A percentile compares a stretch with the other conserved stretches of the same genome.
Evolutionary conservation across 495 filamentous ascomycete species (phyloP).

Genomic region (Cudoniella acicularis): DNA sequence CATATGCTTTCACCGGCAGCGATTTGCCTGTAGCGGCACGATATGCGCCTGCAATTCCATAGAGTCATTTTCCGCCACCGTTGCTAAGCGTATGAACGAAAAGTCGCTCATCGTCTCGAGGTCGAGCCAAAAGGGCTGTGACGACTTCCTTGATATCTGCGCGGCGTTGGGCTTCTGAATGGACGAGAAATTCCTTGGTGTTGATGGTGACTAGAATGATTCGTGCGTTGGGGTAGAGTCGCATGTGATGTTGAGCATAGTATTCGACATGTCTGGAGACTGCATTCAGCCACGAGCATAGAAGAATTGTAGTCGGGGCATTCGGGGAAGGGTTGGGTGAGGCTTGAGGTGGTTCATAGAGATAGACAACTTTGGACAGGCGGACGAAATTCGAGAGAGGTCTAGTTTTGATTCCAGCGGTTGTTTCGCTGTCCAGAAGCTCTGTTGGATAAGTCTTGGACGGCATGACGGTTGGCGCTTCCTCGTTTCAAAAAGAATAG

Average conservation of each 20-base stretch:
- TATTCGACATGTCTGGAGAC: slow-evolving; percentile 38
- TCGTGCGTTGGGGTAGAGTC: slow-evolving; percentile 35
- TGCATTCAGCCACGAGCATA: slow-evolving; percentile 44
- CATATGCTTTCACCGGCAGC: neutral
- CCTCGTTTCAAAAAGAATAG: no score
- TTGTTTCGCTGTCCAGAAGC: neutral
- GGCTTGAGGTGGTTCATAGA: slow-evolving; percentile 15
- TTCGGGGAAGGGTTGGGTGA: neutral
- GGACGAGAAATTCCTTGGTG: slow-evolving; percentile 20
- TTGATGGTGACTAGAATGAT: slow-evolving; percentile 33
- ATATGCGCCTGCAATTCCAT: slow-evolving; percentile 14
- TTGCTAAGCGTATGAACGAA: slow-evolving; percentile 24
- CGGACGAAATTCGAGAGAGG: slow-evolving; percentile 15
- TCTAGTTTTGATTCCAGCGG: neutral
- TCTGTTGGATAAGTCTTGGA: neutral
- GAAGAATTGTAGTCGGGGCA: slow-evolving; percentile 18
- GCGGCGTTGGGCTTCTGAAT: slow-evolving; percentile 16
- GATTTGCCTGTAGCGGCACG: slow-evolving; percentile 5
- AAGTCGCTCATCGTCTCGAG: slow-evolving; percentile 4
- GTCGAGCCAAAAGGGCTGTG: slow-evolving; percentile 2
- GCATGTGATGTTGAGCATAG: slow-evolving; percentile 37
- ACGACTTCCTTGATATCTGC: slow-evolving; percentile 11
- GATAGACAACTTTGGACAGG: slow-evolving; percentile 10
- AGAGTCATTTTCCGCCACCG: slow-evolving; percentile 15
- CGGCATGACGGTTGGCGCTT: neutral